Conservation (phyloP, 768 basidiomycete genomes). For the Agaricus bisporus region DNA sequence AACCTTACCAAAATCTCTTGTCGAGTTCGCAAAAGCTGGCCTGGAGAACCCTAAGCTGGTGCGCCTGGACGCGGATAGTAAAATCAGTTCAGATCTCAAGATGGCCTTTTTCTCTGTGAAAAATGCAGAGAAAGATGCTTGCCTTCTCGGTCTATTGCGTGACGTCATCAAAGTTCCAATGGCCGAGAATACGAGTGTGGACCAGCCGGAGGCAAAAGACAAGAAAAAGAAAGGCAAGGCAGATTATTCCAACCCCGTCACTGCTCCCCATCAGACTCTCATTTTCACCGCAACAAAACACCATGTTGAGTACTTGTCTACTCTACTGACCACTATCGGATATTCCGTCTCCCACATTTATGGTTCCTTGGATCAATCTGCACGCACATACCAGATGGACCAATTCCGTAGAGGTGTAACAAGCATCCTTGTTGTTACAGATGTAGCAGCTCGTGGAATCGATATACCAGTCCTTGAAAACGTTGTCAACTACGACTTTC, state of each 20-base stretch:
- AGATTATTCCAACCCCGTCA: conserved; percentile 45
- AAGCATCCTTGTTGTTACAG: conserved; percentile 89
- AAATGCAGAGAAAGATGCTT: conserved; percentile 91
- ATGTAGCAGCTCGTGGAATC: conserved; percentile 96
- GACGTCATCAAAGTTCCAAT: conserved; percentile 84
- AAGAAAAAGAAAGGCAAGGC: conserved; percentile 42
- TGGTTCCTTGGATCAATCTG: conserved; percentile 89
- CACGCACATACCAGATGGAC: conserved; percentile 86
- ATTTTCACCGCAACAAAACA: conserved; percentile 97
- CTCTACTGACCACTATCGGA: conserved; percentile 70
- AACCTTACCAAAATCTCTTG: conserved; percentile 90
- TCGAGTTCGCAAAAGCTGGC: conserved; percentile 98
- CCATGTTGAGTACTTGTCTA: conserved; percentile 91
- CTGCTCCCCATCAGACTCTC: conserved; percentile 84
- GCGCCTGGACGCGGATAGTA: conserved; percentile 93
- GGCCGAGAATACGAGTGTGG: conserved; percentile 26
- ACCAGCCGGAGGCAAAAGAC: conserved; percentile 23
- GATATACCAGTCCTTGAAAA: conserved; percentile 96
- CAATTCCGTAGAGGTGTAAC: conserved; percentile 78
- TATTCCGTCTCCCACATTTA: conserved; percentile 94
- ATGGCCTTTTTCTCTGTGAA: conserved; percentile 95
- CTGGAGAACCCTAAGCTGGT: conserved; percentile 90
- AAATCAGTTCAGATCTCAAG: conserved; percentile 88
- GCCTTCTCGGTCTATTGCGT: conserved; percentile 73
- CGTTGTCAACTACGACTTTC: conserved; percentile 98